Percentiles rank a stretch among this genome's conserved stretches.
Conservation (phyloP, 352 stramenopile species). For the Globisporangium camurandrum region DNA sequence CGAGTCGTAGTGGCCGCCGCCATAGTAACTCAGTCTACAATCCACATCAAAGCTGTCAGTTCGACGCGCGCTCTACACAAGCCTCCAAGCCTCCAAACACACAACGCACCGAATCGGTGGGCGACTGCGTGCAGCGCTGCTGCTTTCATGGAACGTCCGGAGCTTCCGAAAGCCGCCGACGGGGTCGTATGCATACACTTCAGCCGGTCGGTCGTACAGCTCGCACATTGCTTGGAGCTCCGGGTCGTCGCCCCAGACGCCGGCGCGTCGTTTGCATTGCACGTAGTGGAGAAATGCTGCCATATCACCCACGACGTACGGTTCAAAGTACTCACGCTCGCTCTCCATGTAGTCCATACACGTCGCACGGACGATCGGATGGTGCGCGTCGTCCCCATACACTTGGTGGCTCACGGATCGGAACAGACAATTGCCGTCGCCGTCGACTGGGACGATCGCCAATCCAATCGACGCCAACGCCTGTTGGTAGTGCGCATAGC, state of each 20-base stretch:
- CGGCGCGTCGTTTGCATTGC: slow-evolving; percentile 79
- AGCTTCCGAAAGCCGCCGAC: slow-evolving; percentile 65
- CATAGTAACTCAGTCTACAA: slow-evolving; percentile 79
- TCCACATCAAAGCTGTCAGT: slow-evolving; percentile 1
- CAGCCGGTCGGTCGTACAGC: slow-evolving; percentile 87
- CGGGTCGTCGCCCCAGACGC: slow-evolving; percentile 93
- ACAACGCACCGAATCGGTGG: slow-evolving; percentile 54
- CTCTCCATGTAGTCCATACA: slow-evolving; percentile 96
- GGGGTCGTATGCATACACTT: slow-evolving; percentile 88
- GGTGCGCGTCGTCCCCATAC: slow-evolving; percentile 89
- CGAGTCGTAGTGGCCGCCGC: slow-evolving; percentile 89
- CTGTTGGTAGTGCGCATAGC: slow-evolving; percentile 64
- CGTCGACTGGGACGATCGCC: slow-evolving; percentile 68
- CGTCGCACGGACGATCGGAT: slow-evolving; percentile 81
- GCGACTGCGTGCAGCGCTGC: slow-evolving; percentile 37
- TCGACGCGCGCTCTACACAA: background rate
- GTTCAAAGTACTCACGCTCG: slow-evolving; percentile 91
- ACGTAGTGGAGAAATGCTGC: slow-evolving; percentile 88
- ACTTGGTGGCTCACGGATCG: slow-evolving; percentile 94
- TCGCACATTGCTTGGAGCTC: slow-evolving; percentile 95
- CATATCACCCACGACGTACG: slow-evolving; percentile 86
- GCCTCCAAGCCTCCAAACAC: background rate
- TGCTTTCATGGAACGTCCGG: slow-evolving; percentile 86
- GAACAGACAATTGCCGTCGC: slow-evolving; percentile 98
- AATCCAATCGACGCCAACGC: slow-evolving; percentile 26